Conservation (phyloP, 2,329 filamentous ascomycete species). For the Aphanoascus verrucosus region DNA sequence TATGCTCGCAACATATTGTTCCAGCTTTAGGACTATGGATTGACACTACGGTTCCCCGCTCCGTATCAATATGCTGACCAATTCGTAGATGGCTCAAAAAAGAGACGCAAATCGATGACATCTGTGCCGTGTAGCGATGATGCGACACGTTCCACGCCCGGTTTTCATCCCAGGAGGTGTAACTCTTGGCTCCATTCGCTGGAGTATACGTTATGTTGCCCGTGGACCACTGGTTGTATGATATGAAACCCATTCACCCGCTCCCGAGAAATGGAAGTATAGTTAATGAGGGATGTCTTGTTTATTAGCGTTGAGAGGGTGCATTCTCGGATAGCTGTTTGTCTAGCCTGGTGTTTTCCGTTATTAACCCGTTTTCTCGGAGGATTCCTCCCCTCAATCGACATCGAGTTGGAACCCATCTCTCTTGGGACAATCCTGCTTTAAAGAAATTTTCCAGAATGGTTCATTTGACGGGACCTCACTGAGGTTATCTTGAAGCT, state of each 20-base stretch:
- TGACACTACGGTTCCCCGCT: background rate
- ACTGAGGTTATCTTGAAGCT: too few relatives aligned
- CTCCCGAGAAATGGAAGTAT: background rate
- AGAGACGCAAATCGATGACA: conserved; percentile 14
- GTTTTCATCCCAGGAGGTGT: too few relatives aligned
- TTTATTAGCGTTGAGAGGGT: background rate
- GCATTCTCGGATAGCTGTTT: background rate
- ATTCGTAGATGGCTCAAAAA: conserved; percentile 4
- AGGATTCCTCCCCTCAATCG: too few relatives aligned
- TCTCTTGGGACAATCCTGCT: too few relatives aligned
- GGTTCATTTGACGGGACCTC: too few relatives aligned
- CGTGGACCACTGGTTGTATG: background rate
- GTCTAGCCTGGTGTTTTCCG: background rate
- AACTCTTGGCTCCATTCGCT: background rate
- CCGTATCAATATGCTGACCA: background rate
- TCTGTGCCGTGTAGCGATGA: background rate
- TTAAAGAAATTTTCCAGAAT: too few relatives aligned
- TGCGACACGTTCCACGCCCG: too few relatives aligned
- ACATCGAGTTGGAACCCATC: too few relatives aligned
- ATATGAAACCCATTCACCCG: background rate
- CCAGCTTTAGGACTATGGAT: background rate
- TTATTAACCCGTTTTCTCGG: too few relatives aligned
- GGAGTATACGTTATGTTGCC: background rate
- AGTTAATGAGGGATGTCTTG: background rate
- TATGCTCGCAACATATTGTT: background rate